Base-by-base conservation (phyloP, 768 basidiomycete genomes). In the Mycena floridula region DNA sequence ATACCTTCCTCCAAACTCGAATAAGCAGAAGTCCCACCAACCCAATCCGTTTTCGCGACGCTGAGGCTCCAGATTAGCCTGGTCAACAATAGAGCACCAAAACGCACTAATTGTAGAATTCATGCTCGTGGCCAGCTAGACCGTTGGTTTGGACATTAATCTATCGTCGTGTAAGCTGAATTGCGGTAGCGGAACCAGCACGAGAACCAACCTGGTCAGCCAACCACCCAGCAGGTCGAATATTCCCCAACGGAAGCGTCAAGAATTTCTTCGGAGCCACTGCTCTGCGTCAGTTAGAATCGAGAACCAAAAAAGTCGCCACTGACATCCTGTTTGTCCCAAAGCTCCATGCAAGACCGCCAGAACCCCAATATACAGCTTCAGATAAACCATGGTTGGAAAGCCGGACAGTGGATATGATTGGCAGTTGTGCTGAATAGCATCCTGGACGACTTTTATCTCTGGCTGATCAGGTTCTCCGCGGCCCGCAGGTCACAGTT, bases 241-340 rank as follows among this genome's bases (percentile, higher is more conserved):
- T 52, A 25, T 59, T 54, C 15, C 69, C 69, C 16, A 72, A 57
- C 7, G 69, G 69, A 12, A 72, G 40, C 13, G 66, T 62, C 16
- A 66, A 50, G 49, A 59, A 72, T 50, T 65, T 68, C 54, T 68
- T 69, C 1, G 70, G 67, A 12, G 69, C 67, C 46, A 72, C 70
- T 72, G 24, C n/a, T n/a, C n/a, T n/a, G n/a, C n/a, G n/a, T n/a
- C n/a, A n/a, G n/a, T n/a, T n/a, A n/a, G n/a, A n/a, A n/a, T n/a
- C n/a, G n/a, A n/a, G n/a, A n/a, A n/a, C n/a, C n/a, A n/a, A n/a
- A n/a, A n/a, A n/a, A n/a, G n/a, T n/a, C n/a, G n/a, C n/a, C n/a
- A n/a, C n/a, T n/a, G n/a, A n/a, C n/a, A n/a, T n/a, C n/a, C n/a
- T n/a, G n/a, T n/a, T n/a, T n/a, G n/a, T n/a, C n/a, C n/a, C n/a